phyloP scores from a whole-genome alignment of 2,329 filamentous ascomycete genomes.

The Trichoderma sp. region DNA sequence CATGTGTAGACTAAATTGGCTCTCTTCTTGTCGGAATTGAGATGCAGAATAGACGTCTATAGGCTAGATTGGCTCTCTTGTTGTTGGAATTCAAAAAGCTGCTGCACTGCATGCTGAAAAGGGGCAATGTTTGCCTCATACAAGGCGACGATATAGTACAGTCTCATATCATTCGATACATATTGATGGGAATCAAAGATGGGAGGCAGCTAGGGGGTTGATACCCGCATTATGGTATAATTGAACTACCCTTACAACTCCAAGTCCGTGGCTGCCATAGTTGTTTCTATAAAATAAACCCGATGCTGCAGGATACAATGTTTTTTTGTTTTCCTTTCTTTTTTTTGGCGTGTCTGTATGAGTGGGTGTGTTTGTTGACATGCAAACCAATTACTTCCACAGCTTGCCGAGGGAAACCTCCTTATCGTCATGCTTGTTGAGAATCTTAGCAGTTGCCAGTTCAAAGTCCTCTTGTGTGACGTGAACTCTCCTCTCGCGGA shows the following conservation, averaged over 20 bases:
- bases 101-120: neutral
- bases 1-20: neutral
- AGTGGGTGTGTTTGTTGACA: neutral
- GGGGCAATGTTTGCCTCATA: neutral
- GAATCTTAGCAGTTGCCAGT: conserved; percentile 94
- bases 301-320: conserved; percentile 5
- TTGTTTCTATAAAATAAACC: conserved; percentile 28
- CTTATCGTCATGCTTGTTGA: conserved; percentile 99
- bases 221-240: conserved; percentile 32
- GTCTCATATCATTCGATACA: neutral
- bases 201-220: neutral
- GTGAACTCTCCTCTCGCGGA: conserved; percentile 92
- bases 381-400: conserved; percentile 47
- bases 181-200: neutral
- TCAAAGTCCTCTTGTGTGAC: conserved; percentile 99
- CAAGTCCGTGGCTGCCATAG: conserved; percentile 29
- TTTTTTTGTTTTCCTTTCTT: neutral
- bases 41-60: neutral
- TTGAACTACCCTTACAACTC: conserved; percentile 37
- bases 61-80: neutral
- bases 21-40: neutral
- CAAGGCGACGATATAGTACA: neutral
- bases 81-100: too few relatives aligned
- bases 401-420: conserved; percentile 87
- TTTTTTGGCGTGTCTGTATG: neutral